These are phyloP conservation scores for Talaromyces ruber DNA, from an alignment of 495 filamentous ascomycete species.

Conservation along the genomic window DNA sequence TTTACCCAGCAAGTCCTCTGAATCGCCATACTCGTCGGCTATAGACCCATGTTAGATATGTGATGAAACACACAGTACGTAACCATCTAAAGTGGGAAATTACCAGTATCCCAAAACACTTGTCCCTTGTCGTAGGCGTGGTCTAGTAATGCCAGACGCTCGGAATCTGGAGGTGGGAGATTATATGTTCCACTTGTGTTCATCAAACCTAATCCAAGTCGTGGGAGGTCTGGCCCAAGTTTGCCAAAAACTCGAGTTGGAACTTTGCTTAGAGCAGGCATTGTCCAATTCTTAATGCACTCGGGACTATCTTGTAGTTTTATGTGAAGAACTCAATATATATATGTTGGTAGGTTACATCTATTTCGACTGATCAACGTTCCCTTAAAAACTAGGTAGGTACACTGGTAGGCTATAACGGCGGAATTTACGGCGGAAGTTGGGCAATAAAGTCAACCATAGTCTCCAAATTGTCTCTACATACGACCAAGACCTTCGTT, in stretches of 20 bases:
- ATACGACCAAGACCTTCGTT: background rate
- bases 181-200: constrained; percentile 42
- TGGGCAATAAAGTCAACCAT: background rate
- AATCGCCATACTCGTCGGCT: constrained; percentile 39
- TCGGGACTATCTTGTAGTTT: background rate
- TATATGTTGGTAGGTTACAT: background rate
- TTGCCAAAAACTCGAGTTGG: constrained; percentile 40
- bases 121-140: constrained; percentile 43
- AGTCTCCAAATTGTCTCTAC: background rate
- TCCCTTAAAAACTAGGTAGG: background rate
- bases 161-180: constrained; percentile 21
- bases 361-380: background rate
- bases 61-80: background rate
- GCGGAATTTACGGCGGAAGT: background rate
- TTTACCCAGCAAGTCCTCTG: constrained; percentile 35
- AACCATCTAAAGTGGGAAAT: background rate
- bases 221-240: constrained; percentile 45
- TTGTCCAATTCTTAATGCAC: background rate
- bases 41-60: constrained; percentile 4
- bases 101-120: constrained; percentile 49
- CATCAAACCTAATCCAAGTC: constrained; percentile 51
- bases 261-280: background rate
- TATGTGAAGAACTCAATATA: background rate
- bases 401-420: background rate
- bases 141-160: constrained; percentile 35